Base-by-base conservation (phyloP, 495 filamentous ascomycete genomes). In the Neurospora sp. region DNA sequence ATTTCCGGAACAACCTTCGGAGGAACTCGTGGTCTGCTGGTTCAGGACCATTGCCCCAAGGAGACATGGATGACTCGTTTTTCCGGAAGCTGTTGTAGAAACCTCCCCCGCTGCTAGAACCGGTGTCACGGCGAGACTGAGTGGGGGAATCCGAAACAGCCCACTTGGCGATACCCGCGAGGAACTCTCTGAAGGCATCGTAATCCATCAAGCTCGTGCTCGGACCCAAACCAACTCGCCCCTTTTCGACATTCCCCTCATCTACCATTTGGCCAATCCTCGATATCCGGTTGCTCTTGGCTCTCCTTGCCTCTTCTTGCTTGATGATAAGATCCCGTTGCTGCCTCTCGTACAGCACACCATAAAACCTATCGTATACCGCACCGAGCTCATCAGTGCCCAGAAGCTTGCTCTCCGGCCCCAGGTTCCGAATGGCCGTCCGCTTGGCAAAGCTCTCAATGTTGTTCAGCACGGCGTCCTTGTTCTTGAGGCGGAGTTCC, bases 381-480 rank as follows among this genome's bases (percentile, higher is more conserved):
- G 91, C 90, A 37, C 92, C 91, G 3, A 99, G 86, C 78, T 99
- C 96, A 39, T 95, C 93, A 23, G 90, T 84, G 78, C 88, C 93
- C 40, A 99, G 84, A 69, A 92, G 88, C 81, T 98, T 98, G 83
- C 93, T 97, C 72, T 98, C 96, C 4, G 94, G 95, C 0, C 96
- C 96, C 40, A 99, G 90, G 75, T 99, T 99, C 27, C 96, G 87
- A 73, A 99, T 97, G 18, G 94, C 95, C 4, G 96, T 99, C 73
- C 96, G 90, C 79, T 98, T 99, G 39, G 96, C 93, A 77, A 99
- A 99, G 73, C 88, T 97, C 82, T 98, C 96, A 76, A 99, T 99
- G 75, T 92, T 97, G 76, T 92, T 92, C 39, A 99, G 82, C 14
- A 99, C 94, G 4, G 91, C 90, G 78, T 94, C 93, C 81, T 97